A percentile compares a stretch with the other conserved stretches of the same genome.
Evolutionary conservation across 352 stramenopile genomes (phyloP).

Genomic region (Phytophthora chlamydospora): DNA sequence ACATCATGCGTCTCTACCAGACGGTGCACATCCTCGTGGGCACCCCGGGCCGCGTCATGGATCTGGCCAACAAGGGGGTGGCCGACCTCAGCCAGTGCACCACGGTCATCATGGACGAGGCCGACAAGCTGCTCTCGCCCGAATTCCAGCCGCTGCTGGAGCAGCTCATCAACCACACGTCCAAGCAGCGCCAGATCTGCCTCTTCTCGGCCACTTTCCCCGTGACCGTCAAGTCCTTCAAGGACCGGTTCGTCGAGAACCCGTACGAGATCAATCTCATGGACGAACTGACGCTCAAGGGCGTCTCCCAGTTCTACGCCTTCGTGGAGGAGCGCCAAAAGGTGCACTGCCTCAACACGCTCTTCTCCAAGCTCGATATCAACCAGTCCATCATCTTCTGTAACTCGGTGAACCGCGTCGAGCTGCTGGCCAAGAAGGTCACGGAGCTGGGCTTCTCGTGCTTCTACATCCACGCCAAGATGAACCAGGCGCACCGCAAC

Average conservation of each 20-base stretch:
- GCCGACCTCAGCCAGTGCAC: conserved; percentile 96
- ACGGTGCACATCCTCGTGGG: conserved; percentile 99
- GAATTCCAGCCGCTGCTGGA: conserved; percentile 99
- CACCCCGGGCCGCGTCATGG: conserved; percentile 98
- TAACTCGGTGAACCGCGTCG: conserved; percentile 99
- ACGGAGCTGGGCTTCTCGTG: conserved; percentile 99
- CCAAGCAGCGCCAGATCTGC: conserved; percentile 97
- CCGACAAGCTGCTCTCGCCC: conserved; percentile 98
- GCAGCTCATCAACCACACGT: conserved; percentile 95
- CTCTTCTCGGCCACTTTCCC: conserved; percentile 99
- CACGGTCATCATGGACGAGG: conserved; percentile 99
- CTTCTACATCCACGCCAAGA: conserved; percentile 99
- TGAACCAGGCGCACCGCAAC: conserved; percentile 99
- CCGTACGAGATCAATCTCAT: conserved; percentile 99
- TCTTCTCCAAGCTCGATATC: conserved; percentile 99
- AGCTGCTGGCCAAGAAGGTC: conserved; percentile 99
- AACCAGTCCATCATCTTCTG: conserved; percentile 99
- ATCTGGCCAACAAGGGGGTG: conserved; percentile 98
- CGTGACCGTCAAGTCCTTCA: conserved; percentile 99
- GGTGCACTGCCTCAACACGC: conserved; percentile 99
- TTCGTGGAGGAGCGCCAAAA: conserved; percentile 99
- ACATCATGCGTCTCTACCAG: conserved; percentile 99
- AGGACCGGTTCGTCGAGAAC: conserved; percentile 98
- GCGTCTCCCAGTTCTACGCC: conserved; percentile 99
- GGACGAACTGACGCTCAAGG: conserved; percentile 98